Conservation (phyloP, 2,329 filamentous ascomycete species). For the Mycosphaerelloides madeirae region DNA sequence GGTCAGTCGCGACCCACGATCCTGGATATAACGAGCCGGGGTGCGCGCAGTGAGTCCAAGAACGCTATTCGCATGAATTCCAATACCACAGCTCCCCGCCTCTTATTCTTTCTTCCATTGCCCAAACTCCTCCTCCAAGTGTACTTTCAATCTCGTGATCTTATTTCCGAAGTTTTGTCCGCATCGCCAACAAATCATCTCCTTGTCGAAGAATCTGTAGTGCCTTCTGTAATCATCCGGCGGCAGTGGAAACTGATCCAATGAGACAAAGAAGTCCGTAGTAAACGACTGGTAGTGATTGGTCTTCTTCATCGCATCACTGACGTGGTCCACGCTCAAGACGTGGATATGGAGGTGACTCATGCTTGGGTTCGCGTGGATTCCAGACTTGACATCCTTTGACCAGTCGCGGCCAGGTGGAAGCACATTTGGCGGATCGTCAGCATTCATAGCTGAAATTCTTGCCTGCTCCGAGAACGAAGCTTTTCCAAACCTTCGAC, state of each 20-base stretch:
- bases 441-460: slow-evolving; percentile 57
- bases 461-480: slow-evolving; percentile 62
- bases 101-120: slow-evolving; percentile 63
- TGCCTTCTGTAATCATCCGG: slow-evolving; percentile 60
- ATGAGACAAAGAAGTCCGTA: slow-evolving; percentile 73
- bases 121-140: slow-evolving; percentile 70
- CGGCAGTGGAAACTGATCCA: slow-evolving; percentile 74
- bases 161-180: slow-evolving; percentile 65
- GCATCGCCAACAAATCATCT: slow-evolving; percentile 83
- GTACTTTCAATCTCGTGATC: slow-evolving; percentile 66
- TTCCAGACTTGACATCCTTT: slow-evolving; percentile 67
- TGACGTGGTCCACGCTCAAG: slow-evolving; percentile 72
- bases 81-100: too few species aligned
- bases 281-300: slow-evolving; percentile 93
- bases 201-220: slow-evolving; percentile 54
- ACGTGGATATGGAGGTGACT: slow-evolving; percentile 87
- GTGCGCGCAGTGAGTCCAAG: too few species aligned
- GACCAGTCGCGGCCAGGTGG: slow-evolving; percentile 75
- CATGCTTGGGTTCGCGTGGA: slow-evolving; percentile 90
- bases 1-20: too few species aligned
- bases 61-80: too few species aligned
- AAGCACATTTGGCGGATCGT: slow-evolving; percentile 40
- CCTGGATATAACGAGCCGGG: too few species aligned
- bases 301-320: slow-evolving; percentile 65
- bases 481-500: slow-evolving; percentile 59